Evolutionary conservation across 306 rosid genomes (phyloP), one percentile per base, ranked within the genome.

Genomic region (Hylodesmum podocarpum): DNA sequence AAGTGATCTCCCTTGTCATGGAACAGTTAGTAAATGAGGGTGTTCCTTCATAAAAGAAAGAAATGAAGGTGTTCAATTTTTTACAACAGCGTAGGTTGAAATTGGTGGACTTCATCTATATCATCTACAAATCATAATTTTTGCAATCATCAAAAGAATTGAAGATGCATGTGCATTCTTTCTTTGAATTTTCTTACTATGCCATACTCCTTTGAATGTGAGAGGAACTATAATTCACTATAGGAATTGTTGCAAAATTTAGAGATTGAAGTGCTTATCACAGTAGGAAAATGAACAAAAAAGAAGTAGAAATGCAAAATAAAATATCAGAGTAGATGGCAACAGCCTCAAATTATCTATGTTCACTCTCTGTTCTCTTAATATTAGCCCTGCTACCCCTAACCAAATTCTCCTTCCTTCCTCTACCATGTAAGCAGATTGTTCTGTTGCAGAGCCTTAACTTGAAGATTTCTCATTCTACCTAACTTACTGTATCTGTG

Each of bases 41-140:
- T 16, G 40, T 43, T 67, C 57, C 55, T 44, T n/a, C 40, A 27
- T 25, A 25, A 46, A 22, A 15, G 66, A 14, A 66, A 25, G 46
- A 41, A 40, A 39, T 24, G 6, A 12, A 63, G 22, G 12, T 36
- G 21, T 44, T 69, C 63, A 27, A 34, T 61, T 0, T 24, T 50
- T 16, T 58, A n/a, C 2, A 76, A 76, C 21, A 4, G 3, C 59
- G 39, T 19, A 78, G 49, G 49, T 78, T 43, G 65, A 78, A 70
- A 34, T 16, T 36, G 57, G 37, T 44, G 43, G 27, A 69, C 31
- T 18, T 27, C 22, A 43, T 15, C 16, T 16, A 10, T 25, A 39
- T 57, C 1, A 39, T 27, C 73, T 37, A 27, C 28, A 58, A 70
- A 50, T 25, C 10, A n/a, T 36, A 15, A 15, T 36, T 9, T 59